Evolutionary conservation across 2,329 filamentous ascomycete species (phyloP), one percentile per base, ranked within the genome.

Genomic region (Cytospora schulzeri): DNA sequence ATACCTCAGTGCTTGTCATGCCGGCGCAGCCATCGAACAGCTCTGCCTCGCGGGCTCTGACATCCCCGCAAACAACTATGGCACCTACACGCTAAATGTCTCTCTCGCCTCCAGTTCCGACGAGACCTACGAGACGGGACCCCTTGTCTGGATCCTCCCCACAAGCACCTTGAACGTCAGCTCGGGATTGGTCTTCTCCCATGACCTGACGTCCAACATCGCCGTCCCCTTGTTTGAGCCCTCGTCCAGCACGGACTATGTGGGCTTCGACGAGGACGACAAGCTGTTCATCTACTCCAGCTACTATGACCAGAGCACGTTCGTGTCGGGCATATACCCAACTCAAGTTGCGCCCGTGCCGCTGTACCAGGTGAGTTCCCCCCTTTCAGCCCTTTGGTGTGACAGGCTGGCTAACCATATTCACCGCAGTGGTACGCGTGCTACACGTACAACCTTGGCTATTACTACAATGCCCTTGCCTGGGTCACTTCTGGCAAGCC

Each of bases 31-130:
- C 48, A 71, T 74, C 28, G 72, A 76, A 56, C 72, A 70, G 15
- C 60, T 77, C n/a, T 77, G 75, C 68, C 69, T 74, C 56, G 33
- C 55, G 17, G 65, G 66, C 17, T 70, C 57, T 12, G 41, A 63
- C 51, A 62, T 60, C 54, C 71, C 64, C 53, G 52, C 55, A 53
- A 62, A 48, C 58, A 59, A 56, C n/a, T 69, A 61, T 35, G 69
- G 60, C 62, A 64, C 69, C 51, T 79, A 75, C 71, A 72, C 69
- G 65, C 75, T 76, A 70, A 78, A 78, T 70, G 71, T 71, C 63
- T 73, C 73, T 9, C 1, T n/a, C 17, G 4, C 2, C 35, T 62
- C 64, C 29, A 52, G 51, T 62, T 66, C 38, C 45, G 55, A 53
- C 29, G 64, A 48, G 48, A 57, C 66, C 3, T 45, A 53, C 28